Percentiles rank a stretch among this genome's conserved stretches.
Evolutionary conservation across 2,329 filamentous ascomycete species (phyloP).

Genomic region (Chaetothyriales sp.): DNA sequence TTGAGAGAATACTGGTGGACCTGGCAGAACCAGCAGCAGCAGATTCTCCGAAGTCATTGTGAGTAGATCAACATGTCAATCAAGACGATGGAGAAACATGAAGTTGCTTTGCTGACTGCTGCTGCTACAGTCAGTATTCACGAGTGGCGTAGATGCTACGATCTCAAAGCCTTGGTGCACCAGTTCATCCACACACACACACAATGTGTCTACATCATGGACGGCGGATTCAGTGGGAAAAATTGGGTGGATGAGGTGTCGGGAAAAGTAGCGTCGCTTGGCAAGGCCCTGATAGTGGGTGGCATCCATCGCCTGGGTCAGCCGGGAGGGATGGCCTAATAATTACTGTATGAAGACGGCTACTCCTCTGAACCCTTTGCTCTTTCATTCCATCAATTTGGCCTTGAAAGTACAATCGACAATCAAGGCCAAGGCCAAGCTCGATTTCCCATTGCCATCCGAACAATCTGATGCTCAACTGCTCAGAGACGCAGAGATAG

Average conservation of each 20-base stretch:
- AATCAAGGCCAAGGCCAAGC: neutral
- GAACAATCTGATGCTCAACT: neutral
- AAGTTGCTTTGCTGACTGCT: slow-evolving; percentile 4
- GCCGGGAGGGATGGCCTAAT: no score
- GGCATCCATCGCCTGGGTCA: no score
- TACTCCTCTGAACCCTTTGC: no score
- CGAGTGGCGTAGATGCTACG: neutral
- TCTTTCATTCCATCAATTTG: no score
- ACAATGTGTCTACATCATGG: neutral
- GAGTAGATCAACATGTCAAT: neutral
- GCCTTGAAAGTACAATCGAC: neutral
- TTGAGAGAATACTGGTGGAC: slow-evolving; percentile 27
- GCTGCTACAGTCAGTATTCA: neutral
- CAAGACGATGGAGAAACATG: neutral
- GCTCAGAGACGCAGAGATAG: neutral
- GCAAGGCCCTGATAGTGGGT: neutral
- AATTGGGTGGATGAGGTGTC: neutral
- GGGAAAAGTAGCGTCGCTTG: neutral
- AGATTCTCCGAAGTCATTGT: neutral
- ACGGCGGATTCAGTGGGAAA: neutral
- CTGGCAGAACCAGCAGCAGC: slow-evolving; percentile 11
- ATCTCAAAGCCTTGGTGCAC: neutral
- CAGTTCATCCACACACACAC: neutral
- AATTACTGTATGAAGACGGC: neutral
- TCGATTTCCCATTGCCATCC: neutral